Conservation (phyloP, 352 stramenopile species). For the Plasmopara viticola region DNA sequence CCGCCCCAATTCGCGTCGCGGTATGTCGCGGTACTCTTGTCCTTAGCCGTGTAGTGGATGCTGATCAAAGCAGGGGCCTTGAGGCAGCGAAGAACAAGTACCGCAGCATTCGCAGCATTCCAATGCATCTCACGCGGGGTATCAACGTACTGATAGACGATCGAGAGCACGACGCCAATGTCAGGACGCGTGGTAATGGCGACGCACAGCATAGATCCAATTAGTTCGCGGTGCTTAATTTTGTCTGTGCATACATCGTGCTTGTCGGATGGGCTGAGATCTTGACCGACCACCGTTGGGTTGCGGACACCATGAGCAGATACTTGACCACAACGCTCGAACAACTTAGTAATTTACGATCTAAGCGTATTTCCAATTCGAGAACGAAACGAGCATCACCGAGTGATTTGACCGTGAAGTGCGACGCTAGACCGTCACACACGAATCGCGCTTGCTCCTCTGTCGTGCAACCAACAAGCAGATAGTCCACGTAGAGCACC, state of each 20-base stretch:
- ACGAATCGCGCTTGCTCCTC: not conserved
- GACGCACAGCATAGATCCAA: constrained; percentile 15
- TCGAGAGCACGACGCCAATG: constrained; percentile 3
- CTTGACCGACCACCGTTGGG: constrained; percentile 4
- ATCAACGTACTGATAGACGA: constrained; percentile 13
- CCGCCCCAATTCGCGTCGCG: constrained; percentile 5
- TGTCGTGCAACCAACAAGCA: constrained; percentile 3
- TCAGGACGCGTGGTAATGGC: constrained; percentile 18
- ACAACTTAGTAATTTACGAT: constrained; percentile 1
- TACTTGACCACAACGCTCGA: constrained; percentile 1
- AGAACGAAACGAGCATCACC: constrained; percentile 6
- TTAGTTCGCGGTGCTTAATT: constrained; percentile 8
- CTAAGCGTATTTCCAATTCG: constrained; percentile 13
- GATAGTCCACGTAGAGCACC: constrained; percentile 8
- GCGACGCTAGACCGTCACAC: not conserved
- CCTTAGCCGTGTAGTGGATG: not conserved
- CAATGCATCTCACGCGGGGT: constrained; percentile 13
- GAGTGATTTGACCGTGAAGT: constrained; percentile 15
- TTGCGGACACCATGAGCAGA: constrained; percentile 3
- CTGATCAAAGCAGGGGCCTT: constrained; percentile 8
- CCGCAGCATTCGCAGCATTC: constrained; percentile 1
- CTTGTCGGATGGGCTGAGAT: not conserved
- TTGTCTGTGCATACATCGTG: not conserved
- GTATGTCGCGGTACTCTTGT: not conserved
- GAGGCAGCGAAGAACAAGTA: constrained; percentile 7